Percentiles rank a stretch among this genome's conserved stretches.
Evolutionary conservation across 139 green algal genomes (phyloP).

Genomic region (Closterium sp.): DNA sequence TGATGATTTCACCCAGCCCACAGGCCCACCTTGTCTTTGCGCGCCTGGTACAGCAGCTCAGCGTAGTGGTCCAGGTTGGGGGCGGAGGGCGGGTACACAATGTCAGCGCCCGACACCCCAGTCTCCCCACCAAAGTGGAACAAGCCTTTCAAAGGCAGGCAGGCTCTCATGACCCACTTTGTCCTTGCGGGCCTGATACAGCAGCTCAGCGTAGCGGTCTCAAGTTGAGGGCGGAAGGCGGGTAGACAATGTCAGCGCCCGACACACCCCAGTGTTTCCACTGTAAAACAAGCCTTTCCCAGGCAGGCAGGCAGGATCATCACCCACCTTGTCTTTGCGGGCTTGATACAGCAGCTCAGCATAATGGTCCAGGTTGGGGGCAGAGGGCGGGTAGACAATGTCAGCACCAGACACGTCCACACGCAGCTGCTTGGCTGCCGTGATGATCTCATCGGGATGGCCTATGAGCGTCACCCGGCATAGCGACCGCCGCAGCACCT

Average conservation of each 20-base stretch:
- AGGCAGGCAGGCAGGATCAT: too few species aligned
- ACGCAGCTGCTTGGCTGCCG: constrained; percentile 40
- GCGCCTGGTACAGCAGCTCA: constrained; percentile 10
- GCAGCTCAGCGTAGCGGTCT: constrained; percentile 23
- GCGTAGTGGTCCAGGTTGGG: constrained; percentile 35
- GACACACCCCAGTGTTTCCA: too few species aligned
- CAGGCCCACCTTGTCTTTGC: constrained; percentile 56
- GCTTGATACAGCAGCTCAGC: constrained; percentile 18
- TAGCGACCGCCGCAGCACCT: constrained; percentile 66
- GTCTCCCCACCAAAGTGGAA: too few species aligned
- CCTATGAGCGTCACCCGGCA: constrained; percentile 77
- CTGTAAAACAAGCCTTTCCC: too few species aligned
- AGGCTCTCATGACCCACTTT: constrained; percentile 33
- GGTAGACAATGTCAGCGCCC: too few species aligned
- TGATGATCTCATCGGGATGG: constrained; percentile 48
- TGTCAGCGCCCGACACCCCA: not conserved
- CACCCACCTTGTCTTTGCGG: constrained; percentile 51
- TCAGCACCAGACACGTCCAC: constrained; percentile 63
- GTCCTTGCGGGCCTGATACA: constrained; percentile 37
- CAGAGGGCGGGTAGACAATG: constrained; percentile 63
- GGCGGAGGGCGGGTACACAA: constrained; percentile 63
- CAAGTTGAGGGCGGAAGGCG: constrained; percentile 25
- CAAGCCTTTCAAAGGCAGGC: too few species aligned
- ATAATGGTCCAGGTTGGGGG: constrained; percentile 35
- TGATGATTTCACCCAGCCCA: too few species aligned